Conservation (phyloP, 805 yeast genomes). For the Lachancea thermotolerans region DNA sequence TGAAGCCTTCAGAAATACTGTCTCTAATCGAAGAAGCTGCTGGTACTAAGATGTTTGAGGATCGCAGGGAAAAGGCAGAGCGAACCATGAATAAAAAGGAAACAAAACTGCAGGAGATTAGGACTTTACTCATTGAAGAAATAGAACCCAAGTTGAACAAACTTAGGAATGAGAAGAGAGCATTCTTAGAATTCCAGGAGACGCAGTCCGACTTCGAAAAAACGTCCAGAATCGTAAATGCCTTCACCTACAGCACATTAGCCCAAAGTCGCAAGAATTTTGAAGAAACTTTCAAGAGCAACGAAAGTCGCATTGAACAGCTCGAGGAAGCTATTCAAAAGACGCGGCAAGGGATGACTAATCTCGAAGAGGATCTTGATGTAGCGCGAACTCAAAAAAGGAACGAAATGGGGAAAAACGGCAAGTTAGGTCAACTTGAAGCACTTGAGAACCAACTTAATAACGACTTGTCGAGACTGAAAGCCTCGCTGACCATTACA, state of each 20-base stretch:
- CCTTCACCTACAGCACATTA: conserved; percentile 56
- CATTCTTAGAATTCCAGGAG: conserved; percentile 80
- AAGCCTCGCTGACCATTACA: conserved; percentile 56
- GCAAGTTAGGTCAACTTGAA: conserved; percentile 55
- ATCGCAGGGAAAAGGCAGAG: conserved; percentile 84
- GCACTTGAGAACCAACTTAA: conserved; percentile 45
- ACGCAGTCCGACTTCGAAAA: conserved; percentile 76
- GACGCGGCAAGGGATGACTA: conserved; percentile 47
- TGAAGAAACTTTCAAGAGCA: conserved; percentile 37
- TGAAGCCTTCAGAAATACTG: conserved; percentile 87
- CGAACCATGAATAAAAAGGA: conserved; percentile 90
- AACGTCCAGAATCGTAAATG: conserved; percentile 62
- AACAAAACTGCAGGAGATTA: conserved; percentile 70
- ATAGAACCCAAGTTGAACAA: conserved; percentile 87
- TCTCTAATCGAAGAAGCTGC: conserved; percentile 97
- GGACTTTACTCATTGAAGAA: conserved; percentile 69
- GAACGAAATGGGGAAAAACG: conserved; percentile 53
- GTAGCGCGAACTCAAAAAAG: conserved; percentile 47
- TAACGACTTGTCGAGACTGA: conserved; percentile 60
- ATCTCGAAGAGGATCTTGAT: conserved; percentile 54
- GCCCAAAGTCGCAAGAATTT: conserved; percentile 38
- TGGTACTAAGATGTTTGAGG: conserved; percentile 93
- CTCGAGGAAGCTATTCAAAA: conserved; percentile 41
- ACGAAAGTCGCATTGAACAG: conserved; percentile 35
- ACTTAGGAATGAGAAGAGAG: conserved; percentile 71